A percentile compares a stretch with the other conserved stretches of the same genome.
These are phyloP conservation scores for Cyclotella distinguenda DNA, from an alignment of 108 stramenopile species.

Conservation along the genomic window DNA sequence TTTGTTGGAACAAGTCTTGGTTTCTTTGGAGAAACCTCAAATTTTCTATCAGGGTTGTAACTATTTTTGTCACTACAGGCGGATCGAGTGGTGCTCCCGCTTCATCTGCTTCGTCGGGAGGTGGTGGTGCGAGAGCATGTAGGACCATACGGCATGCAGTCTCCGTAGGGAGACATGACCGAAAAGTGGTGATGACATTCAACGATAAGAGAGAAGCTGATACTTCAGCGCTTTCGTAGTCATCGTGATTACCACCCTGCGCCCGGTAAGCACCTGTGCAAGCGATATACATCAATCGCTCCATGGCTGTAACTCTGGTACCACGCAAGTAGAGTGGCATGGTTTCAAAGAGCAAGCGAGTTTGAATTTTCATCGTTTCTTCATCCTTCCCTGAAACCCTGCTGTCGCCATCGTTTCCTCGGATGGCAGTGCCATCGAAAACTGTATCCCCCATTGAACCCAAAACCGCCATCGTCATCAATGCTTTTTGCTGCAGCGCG, in stretches of 20 bases:
- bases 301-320: constrained; percentile 53
- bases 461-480: constrained; percentile 56
- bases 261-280: constrained; percentile 66
- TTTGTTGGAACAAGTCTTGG: constrained; percentile 3
- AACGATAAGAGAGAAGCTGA: constrained; percentile 49
- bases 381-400: constrained; percentile 15
- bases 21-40: constrained; percentile 29
- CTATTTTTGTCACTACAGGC: constrained; percentile 63
- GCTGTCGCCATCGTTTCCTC: background rate
- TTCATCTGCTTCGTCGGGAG: constrained; percentile 41
- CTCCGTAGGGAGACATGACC: constrained; percentile 46
- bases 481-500: constrained; percentile 62
- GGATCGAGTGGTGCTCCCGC: constrained; percentile 18
- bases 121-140: constrained; percentile 76
- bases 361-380: constrained; percentile 32
- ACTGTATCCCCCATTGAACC: constrained; percentile 44
- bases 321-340: constrained; percentile 48
- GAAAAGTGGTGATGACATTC: constrained; percentile 38
- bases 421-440: background rate
- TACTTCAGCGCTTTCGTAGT: constrained; percentile 53
- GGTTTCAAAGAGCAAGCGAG: constrained; percentile 37
- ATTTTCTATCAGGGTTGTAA: constrained; percentile 68
- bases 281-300: constrained; percentile 68
- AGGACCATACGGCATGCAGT: constrained; percentile 59
- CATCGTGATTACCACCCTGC: constrained; percentile 17